Evolutionary conservation across 169 alveolate genomes (phyloP).

Genomic region (Plasmodium relictum): DNA sequence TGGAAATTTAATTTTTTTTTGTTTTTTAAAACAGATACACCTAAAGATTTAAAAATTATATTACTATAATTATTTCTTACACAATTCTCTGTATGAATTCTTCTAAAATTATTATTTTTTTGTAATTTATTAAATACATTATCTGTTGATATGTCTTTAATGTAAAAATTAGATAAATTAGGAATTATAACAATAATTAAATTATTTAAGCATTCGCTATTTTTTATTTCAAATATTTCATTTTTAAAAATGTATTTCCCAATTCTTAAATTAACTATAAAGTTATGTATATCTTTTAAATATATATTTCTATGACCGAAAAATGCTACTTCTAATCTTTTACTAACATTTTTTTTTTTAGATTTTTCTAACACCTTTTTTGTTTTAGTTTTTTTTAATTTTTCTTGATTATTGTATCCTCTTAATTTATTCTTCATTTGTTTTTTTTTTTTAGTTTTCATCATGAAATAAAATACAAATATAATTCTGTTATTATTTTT

Average conservation of each 20-base stretch:
- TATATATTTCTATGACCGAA: conserved; percentile 33
- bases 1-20: background rate
- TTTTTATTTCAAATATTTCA: conserved; percentile 50
- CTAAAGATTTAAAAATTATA: conserved; percentile 38
- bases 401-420: background rate
- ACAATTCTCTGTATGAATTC: conserved; percentile 46
- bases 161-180: conserved; percentile 35
- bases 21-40: conserved; percentile 35
- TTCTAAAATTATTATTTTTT: conserved; percentile 58
- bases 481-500: background rate
- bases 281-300: conserved; percentile 67
- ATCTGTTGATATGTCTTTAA: conserved; percentile 39
- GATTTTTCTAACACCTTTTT: background rate
- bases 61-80: conserved; percentile 34
- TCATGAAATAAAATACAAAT: background rate
- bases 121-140: conserved; percentile 57
- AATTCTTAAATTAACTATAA: conserved; percentile 41
- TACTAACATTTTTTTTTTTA: background rate
- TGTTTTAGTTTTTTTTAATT: conserved; percentile 5
- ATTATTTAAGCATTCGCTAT: conserved; percentile 38
- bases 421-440: background rate
- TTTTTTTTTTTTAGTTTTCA: conserved; percentile 32
- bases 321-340: conserved; percentile 28
- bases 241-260: conserved; percentile 24
- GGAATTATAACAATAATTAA: conserved; percentile 48